These are phyloP conservation scores for Sanghuangporus sanghuang DNA, from an alignment of 1,284 basidiomycete species.

Conservation along the genomic window DNA sequence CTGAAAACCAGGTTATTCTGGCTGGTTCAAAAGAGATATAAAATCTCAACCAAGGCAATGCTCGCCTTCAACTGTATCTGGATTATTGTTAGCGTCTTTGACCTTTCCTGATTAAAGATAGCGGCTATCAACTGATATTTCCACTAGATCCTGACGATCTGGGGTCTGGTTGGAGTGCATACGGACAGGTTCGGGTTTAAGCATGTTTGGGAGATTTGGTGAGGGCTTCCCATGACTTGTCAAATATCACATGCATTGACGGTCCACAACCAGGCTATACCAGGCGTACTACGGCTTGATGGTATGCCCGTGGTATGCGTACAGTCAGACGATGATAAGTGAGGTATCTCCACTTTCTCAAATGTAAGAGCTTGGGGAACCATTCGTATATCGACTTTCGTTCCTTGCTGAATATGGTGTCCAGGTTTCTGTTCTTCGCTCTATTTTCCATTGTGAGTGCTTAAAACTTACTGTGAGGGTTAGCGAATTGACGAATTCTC, in stretches of 20 bases:
- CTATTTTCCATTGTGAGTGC: slow-evolving; percentile 62
- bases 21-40: slow-evolving; percentile 70
- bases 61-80: slow-evolving; percentile 67
- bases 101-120: not conserved
- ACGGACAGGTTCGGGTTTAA: slow-evolving; percentile 76
- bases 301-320: slow-evolving; percentile 84
- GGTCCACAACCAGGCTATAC: slow-evolving; percentile 43
- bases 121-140: not conserved
- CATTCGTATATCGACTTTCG: not conserved
- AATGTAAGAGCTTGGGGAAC: slow-evolving; percentile 39
- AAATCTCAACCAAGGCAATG: slow-evolving; percentile 72
- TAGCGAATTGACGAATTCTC: not conserved
- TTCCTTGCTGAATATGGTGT: slow-evolving; percentile 6
- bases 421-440: slow-evolving; percentile 72
- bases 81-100: slow-evolving; percentile 47
- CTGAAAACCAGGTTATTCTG: slow-evolving; percentile 56
- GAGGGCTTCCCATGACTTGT: not conserved
- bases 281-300: slow-evolving; percentile 72
- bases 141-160: slow-evolving; percentile 56
- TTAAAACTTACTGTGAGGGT: not conserved
- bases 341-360: slow-evolving; percentile 74
- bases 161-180: slow-evolving; percentile 76
- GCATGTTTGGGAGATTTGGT: slow-evolving; percentile 80
- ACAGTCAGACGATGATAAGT: slow-evolving; percentile 81
- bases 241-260: not conserved